A percentile compares a stretch with the other conserved stretches of the same genome.
These are phyloP conservation scores for Nitzschia putrida DNA, from an alignment of 108 stramenopile genomes.

Conservation along the genomic window DNA sequence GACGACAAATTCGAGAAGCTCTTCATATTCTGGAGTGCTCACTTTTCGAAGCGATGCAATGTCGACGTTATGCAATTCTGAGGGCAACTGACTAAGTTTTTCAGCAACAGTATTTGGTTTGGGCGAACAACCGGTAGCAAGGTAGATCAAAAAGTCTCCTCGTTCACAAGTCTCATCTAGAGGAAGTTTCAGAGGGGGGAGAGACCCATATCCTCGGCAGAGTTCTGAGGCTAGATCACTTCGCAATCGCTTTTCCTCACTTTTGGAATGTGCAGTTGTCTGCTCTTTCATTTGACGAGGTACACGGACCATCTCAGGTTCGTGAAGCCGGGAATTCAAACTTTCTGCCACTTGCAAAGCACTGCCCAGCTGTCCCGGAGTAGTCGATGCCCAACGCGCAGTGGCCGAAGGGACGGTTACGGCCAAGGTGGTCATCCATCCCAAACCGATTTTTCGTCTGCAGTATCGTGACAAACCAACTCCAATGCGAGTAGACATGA, in stretches of 20 bases:
- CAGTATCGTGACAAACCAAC: conserved; percentile 2
- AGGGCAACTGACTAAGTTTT: background rate
- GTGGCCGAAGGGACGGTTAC: background rate
- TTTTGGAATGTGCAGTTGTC: background rate
- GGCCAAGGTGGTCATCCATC: conserved; percentile 8
- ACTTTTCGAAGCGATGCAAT: conserved; percentile 7
- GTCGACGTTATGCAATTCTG: background rate
- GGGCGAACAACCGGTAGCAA: conserved; percentile 16
- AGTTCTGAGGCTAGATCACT: conserved; percentile 25
- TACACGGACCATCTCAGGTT: conserved; percentile 7
- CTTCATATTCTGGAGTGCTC: conserved; percentile 60
- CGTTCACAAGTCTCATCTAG: conserved; percentile 18
- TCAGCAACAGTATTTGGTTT: background rate
- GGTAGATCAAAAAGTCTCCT: background rate
- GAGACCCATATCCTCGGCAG: conserved; percentile 5
- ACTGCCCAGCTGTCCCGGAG: background rate
- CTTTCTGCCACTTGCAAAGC: background rate
- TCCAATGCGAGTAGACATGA: background rate
- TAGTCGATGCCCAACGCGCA: background rate
- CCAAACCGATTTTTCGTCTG: background rate
- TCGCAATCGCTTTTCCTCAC: conserved; percentile 13
- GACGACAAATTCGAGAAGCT: conserved; percentile 49
- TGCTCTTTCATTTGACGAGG: conserved; percentile 2
- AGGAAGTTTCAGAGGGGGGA: conserved; percentile 20
- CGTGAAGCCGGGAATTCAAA: background rate